phyloP scores from a whole-genome alignment of 129 eudicot species.

The Scalesia atractyloides region DNA sequence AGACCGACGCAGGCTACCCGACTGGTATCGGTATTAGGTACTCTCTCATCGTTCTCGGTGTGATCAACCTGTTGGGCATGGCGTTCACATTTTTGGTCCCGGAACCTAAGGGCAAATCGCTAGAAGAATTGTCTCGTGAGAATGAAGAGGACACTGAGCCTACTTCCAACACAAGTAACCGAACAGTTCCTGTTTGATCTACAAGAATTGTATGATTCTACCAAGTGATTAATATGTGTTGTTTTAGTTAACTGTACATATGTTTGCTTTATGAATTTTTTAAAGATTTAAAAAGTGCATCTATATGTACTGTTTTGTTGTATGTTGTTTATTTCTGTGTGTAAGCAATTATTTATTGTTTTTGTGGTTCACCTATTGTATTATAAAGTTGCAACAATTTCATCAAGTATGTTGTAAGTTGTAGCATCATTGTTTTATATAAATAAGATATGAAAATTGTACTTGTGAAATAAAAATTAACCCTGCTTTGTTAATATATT shows the following conservation, averaged over 20 bases:
- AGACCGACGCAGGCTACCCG: slow-evolving; percentile 61
- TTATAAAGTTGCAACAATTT: slow-evolving; percentile 16
- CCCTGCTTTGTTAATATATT: no score
- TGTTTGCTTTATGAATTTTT: slow-evolving; percentile 23
- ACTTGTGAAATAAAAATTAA: background rate
- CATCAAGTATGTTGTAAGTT: slow-evolving; percentile 13
- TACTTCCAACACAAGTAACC: slow-evolving; percentile 1
- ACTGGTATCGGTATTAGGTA: slow-evolving; percentile 58
- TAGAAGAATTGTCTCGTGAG: slow-evolving; percentile 55
- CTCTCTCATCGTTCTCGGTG: slow-evolving; percentile 57
- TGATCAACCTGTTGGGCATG: slow-evolving; percentile 46
- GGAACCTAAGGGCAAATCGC: slow-evolving; percentile 60
- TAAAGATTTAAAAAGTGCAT: slow-evolving; percentile 21
- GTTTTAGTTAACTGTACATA: background rate
- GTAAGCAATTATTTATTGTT: slow-evolving; percentile 7
- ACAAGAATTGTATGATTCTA: background rate
- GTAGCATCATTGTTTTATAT: slow-evolving; percentile 17
- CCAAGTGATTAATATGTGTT: background rate
- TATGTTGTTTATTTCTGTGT: slow-evolving; percentile 4
- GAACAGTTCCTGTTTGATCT: slow-evolving; percentile 46
- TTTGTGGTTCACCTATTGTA: slow-evolving; percentile 9
- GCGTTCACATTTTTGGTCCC: slow-evolving; percentile 62
- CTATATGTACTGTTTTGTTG: background rate
- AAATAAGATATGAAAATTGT: background rate
- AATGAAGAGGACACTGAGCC: slow-evolving; percentile 30